These are phyloP conservation scores for Apostasia shenzhenica DNA, from an alignment of 106 monocot genomes.

Conservation along the genomic window DNA sequence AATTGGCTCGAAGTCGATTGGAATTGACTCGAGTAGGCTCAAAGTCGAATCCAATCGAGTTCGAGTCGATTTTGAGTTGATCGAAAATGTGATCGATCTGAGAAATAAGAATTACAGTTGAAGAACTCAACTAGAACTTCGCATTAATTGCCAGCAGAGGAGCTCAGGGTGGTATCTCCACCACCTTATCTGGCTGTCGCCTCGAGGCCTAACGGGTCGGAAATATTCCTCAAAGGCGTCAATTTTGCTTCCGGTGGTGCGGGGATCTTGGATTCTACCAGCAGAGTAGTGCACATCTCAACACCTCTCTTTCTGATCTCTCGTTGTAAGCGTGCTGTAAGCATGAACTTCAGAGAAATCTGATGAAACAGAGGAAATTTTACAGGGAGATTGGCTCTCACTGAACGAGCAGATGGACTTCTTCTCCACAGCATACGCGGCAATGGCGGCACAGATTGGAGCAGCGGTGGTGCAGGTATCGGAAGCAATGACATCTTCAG, in stretches of 20 bases:
- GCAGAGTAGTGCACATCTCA: conserved; percentile 21
- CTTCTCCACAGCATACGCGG: conserved; percentile 26
- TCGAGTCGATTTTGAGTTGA: too few species aligned
- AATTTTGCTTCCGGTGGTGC: conserved; percentile 89
- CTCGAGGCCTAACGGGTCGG: conserved; percentile 18
- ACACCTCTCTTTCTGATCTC: too few species aligned
- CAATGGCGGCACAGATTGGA: conserved; percentile 31
- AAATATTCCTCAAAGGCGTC: conserved; percentile 50
- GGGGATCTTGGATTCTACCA: conserved; percentile 59
- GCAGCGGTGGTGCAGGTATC: conserved; percentile 12
- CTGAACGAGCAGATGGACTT: conserved; percentile 52
- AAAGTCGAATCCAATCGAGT: too few species aligned
- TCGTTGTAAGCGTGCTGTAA: neutral
- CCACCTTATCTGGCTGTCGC: conserved; percentile 60
- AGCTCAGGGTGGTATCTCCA: conserved; percentile 47
- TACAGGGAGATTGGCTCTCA: conserved; percentile 38
- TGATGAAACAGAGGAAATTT: neutral
- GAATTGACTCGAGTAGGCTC: too few species aligned
- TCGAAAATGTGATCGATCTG: too few species aligned
- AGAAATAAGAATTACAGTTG: too few species aligned
- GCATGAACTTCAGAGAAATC: neutral
- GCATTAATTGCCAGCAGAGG: conserved; percentile 50
- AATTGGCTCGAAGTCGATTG: too few species aligned
- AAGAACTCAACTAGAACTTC: neutral
- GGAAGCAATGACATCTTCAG: conserved; percentile 78